Conservation (phyloP, 345 rosid species). For the Rhodamnia argentea region DNA sequence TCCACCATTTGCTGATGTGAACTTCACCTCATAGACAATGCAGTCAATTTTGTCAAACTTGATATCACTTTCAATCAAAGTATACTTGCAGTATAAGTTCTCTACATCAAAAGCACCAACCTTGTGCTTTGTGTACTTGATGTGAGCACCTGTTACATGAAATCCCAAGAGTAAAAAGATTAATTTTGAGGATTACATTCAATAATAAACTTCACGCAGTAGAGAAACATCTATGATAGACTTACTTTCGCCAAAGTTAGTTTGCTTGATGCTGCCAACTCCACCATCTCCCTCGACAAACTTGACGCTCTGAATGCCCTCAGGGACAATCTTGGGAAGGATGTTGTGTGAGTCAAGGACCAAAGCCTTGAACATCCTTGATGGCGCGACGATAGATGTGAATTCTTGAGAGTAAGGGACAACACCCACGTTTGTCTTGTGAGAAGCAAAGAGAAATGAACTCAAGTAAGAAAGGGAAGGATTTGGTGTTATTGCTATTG, state of each 20-base stretch:
- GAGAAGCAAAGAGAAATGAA: neutral
- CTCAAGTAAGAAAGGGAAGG: neutral
- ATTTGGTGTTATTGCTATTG: neutral
- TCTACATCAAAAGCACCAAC: neutral
- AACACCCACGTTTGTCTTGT: neutral
- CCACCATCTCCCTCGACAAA: neutral
- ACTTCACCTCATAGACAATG: neutral
- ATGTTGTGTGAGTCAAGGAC: neutral
- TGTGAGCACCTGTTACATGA: neutral
- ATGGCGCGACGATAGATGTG: neutral
- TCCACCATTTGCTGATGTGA: neutral
- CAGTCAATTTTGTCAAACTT: neutral
- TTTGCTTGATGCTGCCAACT: neutral
- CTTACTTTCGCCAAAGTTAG: neutral
- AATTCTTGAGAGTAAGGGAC: neutral
- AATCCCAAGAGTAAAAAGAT: neutral
- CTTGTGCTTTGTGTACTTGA: neutral
- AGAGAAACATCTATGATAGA: neutral
- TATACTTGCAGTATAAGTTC: neutral
- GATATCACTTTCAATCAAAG: neutral
- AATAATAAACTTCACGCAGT: neutral
- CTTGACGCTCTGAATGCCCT: neutral
- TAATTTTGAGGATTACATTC: too few species aligned
- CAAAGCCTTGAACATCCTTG: neutral
- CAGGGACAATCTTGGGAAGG: neutral